These are phyloP conservation scores for Amanita thiersii DNA, from an alignment of 768 basidiomycete species.

Conservation along the genomic window DNA sequence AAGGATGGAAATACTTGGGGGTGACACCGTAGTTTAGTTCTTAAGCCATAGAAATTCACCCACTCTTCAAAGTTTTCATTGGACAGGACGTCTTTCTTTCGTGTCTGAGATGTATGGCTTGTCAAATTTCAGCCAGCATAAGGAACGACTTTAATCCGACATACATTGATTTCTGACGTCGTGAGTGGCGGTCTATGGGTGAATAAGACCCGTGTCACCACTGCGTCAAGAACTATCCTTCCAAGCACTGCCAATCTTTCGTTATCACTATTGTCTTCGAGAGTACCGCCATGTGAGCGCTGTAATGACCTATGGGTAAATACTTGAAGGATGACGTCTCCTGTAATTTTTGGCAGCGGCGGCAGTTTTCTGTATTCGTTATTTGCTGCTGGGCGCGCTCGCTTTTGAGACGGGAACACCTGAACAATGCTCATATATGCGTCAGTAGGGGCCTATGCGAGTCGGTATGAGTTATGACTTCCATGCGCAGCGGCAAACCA, in stretches of 20 bases:
- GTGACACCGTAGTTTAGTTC: constrained; percentile 39
- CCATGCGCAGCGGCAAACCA: constrained; percentile 6
- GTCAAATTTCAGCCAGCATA: neutral
- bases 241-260: constrained; percentile 50
- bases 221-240: constrained; percentile 34
- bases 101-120: constrained; percentile 14
- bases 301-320: constrained; percentile 64
- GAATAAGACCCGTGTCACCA: constrained; percentile 40
- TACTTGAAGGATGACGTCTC: constrained; percentile 54
- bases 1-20: constrained; percentile 27
- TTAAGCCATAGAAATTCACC: constrained; percentile 39
- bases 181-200: constrained; percentile 41
- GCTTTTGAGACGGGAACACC: constrained; percentile 3
- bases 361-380: constrained; percentile 19
- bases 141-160: constrained; percentile 15
- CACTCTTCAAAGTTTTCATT: constrained; percentile 37
- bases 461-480: constrained; percentile 1
- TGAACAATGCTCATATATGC: constrained; percentile 5
- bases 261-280: constrained; percentile 42
- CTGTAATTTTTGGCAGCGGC: constrained; percentile 37
- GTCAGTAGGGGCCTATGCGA: neutral
- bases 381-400: constrained; percentile 1
- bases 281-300: constrained; percentile 22
- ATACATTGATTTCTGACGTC: constrained; percentile 42
- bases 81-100: constrained; percentile 28